phyloP scores from a whole-genome alignment of 1,284 basidiomycete species.

The Apiotrichum sp. region DNA sequence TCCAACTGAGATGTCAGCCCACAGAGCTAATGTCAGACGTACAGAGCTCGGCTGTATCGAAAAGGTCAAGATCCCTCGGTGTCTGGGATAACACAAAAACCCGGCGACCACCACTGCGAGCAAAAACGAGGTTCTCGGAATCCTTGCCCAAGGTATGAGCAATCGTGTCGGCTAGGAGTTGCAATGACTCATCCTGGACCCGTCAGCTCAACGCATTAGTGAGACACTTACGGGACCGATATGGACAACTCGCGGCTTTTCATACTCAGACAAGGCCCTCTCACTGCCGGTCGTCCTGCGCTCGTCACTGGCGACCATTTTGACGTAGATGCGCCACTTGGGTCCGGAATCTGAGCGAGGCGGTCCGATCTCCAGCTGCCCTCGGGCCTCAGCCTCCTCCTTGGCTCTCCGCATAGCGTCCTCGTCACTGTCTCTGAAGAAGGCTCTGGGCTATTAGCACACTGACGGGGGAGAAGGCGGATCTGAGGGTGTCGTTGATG shows the following conservation, averaged over 20 bases:
- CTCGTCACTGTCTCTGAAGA: too few species aligned
- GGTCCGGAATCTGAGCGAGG: not conserved
- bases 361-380: not conserved
- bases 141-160: conserved; percentile 19
- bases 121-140: conserved; percentile 27
- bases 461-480: too few species aligned
- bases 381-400: not conserved
- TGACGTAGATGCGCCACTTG: conserved; percentile 19
- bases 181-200: conserved; percentile 22
- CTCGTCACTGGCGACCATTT: conserved; percentile 31
- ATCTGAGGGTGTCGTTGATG: too few species aligned
- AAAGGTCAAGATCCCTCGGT: conserved; percentile 24
- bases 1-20: conserved; percentile 18
- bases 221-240: conserved; percentile 18
- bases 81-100: conserved; percentile 19
- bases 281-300: conserved; percentile 14
- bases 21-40: conserved; percentile 4
- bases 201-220: not conserved
- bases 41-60: conserved; percentile 24
- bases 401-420: too few species aligned
- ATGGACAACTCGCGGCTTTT: conserved; percentile 20
- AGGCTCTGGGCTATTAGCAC: too few species aligned
- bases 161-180: conserved; percentile 13
- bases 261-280: conserved; percentile 25
- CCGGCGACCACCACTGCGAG: conserved; percentile 21